Conservation (phyloP, 768 basidiomycete species). For the Russula virescens region DNA sequence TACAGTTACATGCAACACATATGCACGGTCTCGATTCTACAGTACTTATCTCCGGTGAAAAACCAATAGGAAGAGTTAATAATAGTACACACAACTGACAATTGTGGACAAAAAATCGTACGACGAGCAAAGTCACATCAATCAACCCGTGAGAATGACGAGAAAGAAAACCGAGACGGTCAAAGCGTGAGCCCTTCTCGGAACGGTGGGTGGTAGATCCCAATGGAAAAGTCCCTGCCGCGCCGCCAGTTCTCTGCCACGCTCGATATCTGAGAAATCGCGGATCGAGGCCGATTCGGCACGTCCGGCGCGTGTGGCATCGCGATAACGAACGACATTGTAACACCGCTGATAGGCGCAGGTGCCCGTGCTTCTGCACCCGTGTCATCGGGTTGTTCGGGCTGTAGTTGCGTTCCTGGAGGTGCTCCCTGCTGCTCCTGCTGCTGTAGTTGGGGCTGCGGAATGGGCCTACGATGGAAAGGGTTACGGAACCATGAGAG, state of each 20-base stretch:
- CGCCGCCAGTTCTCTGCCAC: slow-evolving; percentile 4
- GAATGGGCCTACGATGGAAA: neutral
- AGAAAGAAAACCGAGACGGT: neutral
- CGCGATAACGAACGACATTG: slow-evolving; percentile 17
- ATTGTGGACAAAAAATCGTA: too few species aligned
- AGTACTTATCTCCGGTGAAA: too few species aligned
- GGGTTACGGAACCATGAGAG: neutral
- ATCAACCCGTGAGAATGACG: too few species aligned
- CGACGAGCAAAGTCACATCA: neutral
- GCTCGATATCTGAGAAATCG: neutral
- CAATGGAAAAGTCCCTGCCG: slow-evolving; percentile 15
- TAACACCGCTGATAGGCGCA: neutral
- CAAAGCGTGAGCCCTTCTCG: neutral
- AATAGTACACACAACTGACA: too few species aligned
- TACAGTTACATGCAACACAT: too few species aligned
- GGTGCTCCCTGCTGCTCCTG: too few species aligned
- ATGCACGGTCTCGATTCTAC: neutral
- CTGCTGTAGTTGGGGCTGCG: neutral
- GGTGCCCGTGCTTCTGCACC: neutral
- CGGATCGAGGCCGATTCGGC: slow-evolving; percentile 2
- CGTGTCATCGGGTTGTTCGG: neutral
- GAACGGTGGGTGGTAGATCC: slow-evolving; percentile 18
- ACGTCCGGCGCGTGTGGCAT: slow-evolving; percentile 15
- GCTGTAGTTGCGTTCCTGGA: neutral
- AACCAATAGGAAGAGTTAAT: too few species aligned